phyloP scores from a whole-genome alignment of 148 eudicot genomes.

The Salicornia ramosissima region DNA sequence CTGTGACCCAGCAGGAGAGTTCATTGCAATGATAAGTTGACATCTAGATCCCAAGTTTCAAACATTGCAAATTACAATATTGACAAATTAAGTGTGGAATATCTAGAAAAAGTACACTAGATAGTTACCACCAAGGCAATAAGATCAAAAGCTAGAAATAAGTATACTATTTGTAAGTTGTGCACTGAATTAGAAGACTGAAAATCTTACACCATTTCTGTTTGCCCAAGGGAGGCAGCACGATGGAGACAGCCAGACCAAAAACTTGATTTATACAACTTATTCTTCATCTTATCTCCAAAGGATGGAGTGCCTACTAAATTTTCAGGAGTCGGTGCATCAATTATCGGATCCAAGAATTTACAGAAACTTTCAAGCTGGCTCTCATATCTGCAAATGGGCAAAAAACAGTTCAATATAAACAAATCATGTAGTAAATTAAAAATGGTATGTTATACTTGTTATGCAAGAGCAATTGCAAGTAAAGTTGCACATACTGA shows the following conservation, averaged over 20 bases:
- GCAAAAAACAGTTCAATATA: background rate
- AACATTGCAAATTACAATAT: background rate
- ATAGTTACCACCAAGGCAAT: no score
- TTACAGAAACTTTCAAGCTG: slow-evolving; percentile 83
- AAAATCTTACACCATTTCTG: slow-evolving; percentile 78
- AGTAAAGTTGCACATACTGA: background rate
- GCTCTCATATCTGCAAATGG: slow-evolving; percentile 60
- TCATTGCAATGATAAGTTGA: slow-evolving; percentile 2
- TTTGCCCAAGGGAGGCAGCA: slow-evolving; percentile 73
- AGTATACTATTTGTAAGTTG: no score
- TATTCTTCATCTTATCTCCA: slow-evolving; percentile 53
- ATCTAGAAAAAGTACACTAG: no score
- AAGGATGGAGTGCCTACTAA: slow-evolving; percentile 51
- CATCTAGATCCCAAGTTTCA: background rate
- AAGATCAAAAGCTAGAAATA: no score
- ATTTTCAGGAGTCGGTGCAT: slow-evolving; percentile 79
- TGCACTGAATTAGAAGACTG: no score
- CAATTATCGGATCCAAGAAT: slow-evolving; percentile 82
- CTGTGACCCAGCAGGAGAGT: slow-evolving; percentile 37
- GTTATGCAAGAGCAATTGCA: background rate
- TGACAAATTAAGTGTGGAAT: background rate
- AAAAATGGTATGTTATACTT: no score
- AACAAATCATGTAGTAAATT: background rate
- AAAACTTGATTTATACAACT: slow-evolving; percentile 59
- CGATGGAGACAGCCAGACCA: slow-evolving; percentile 80